Evolutionary conservation across 2,329 filamentous ascomycete species (phyloP).

Genomic region (Alternaria sp.): DNA sequence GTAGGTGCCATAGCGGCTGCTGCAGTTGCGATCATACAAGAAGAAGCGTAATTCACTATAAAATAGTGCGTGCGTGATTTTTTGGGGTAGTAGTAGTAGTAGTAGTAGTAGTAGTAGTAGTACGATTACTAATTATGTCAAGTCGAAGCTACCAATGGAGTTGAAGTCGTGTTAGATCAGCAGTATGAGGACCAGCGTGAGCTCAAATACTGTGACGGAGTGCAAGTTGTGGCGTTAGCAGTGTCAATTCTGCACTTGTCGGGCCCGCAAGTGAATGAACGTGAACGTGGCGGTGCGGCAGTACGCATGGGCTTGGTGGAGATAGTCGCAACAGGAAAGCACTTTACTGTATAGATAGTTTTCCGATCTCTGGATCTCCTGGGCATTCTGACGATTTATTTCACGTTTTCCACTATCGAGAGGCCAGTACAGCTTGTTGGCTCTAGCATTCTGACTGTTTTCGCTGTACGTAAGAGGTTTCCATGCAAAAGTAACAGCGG

Average conservation of each 20-base stretch:
- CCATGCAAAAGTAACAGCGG: too few relatives aligned
- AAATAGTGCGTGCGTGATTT: neutral
- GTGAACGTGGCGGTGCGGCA: neutral
- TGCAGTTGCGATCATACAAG: fast-evolving
- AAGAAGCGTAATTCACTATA: neutral
- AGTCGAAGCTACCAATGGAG: neutral
- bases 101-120: too few relatives aligned
- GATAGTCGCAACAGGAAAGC: neutral
- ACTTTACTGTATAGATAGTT: neutral
- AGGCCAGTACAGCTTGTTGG: neutral
- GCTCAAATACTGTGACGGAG: neutral
- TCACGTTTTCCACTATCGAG: neutral
- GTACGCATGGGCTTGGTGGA: neutral
- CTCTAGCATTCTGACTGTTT: neutral
- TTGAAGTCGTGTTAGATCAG: neutral
- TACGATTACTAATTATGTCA: neutral
- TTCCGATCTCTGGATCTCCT: neutral
- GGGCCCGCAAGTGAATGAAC: neutral
- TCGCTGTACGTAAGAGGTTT: neutral
- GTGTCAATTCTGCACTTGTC: neutral
- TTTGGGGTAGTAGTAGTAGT: too few relatives aligned
- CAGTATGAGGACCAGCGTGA: neutral
- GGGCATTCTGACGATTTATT: too few relatives aligned
- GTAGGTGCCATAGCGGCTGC: neutral
- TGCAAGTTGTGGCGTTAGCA: neutral